Conservation (phyloP, 345 rosid species). For the Populus alba region DNA sequence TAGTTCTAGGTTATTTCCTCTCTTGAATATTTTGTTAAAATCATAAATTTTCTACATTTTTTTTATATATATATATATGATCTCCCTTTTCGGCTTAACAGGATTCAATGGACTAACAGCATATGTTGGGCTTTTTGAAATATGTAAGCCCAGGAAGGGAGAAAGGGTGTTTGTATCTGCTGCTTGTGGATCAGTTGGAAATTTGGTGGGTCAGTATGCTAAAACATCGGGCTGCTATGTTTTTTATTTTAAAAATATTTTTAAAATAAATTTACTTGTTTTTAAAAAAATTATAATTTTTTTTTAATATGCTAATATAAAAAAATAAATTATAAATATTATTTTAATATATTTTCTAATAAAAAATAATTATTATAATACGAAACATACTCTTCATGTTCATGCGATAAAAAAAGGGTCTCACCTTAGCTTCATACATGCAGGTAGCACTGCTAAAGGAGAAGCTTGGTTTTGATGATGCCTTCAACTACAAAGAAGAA, state of each 20-base stretch:
- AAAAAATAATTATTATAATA: too few relatives aligned
- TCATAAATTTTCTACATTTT: too few relatives aligned
- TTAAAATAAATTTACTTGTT: too few relatives aligned
- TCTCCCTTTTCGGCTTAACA: too few relatives aligned
- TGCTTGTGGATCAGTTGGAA: constrained; percentile 29
- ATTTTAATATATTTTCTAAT: too few relatives aligned
- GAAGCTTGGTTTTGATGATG: constrained; percentile 18
- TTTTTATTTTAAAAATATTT: too few relatives aligned
- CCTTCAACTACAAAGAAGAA: constrained; percentile 21
- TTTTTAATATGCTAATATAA: too few relatives aligned
- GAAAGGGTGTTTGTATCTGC: constrained; percentile 29
- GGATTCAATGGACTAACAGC: constrained; percentile 25
- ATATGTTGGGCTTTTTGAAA: constrained; percentile 20
- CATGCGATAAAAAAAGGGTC: neutral
- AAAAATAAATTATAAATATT: too few relatives aligned
- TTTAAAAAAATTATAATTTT: too few relatives aligned
- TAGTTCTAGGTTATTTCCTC: constrained; percentile 35
- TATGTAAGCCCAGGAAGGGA: constrained; percentile 28
- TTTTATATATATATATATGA: too few relatives aligned
- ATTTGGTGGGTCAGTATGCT: constrained; percentile 26
- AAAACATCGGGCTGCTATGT: constrained; percentile 11
- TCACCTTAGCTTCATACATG: neutral
- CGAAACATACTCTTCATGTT: too few relatives aligned
- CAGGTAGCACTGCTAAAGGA: constrained; percentile 11
- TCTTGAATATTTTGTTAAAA: neutral